Evolutionary conservation across 805 yeast genomes (phyloP), one percentile per base, ranked within the genome.

Genomic region (Candida ficus): DNA sequence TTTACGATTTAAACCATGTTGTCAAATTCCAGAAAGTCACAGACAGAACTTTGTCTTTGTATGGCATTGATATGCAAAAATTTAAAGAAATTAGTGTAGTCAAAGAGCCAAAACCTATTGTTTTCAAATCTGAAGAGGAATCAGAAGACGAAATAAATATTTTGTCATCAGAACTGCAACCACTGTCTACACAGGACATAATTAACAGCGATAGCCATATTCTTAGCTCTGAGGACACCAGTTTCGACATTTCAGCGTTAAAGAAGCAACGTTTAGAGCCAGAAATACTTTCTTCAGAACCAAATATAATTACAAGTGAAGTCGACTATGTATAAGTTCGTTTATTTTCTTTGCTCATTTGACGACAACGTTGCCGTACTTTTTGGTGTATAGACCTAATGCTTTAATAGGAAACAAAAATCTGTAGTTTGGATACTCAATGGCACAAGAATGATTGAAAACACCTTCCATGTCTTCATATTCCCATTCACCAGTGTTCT

Each of bases 381-480:
- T 43, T 26, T 55, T 52, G 14, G 50, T 46, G 43, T 73, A 89
- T 52, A 91, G 67, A 1, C 98, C 98, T 32, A 93, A 66, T 0
- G 99, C 99, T 63, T 93, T 93, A 52, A 91, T 83, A 1, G 97
- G 83, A 61, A 93, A 93, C 43, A 88, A 66, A 54, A 82, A 91
- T 63, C 83, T 80, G 63, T 93, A 93, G 54, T 88, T 86, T 29
- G 98, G 98, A 60, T 93, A 93, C 61, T 93, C 98, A 56, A 93
- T 93, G 2, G 93, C 96, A 66, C 95, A 69, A 2, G 88, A 78
- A 57, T 93, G 97, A 61, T 93, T 93, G 71, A 93, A 93, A 0
- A 93, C 97, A 33, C 99, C 99, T 62, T 91, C 98, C 21, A 85
- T 79, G 23, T 77, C 83, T 53, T 91, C 95, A 53, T 75, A 80